Percentiles rank a stretch among this genome's conserved stretches.
Evolutionary conservation across 345 rosid genomes (phyloP).

Genomic region (rapeseed (Brassica napus)): Da-Ae NC_063448.1:18772501-18773000

Average conservation of each 20-base stretch:
- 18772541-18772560: constrained; percentile 87
- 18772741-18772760: constrained; percentile 83
- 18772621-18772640: constrained; percentile 69
- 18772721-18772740: constrained; percentile 76
- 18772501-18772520: constrained; percentile 60
- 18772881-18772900: too few species aligned
- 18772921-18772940: too few species aligned
- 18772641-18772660: constrained; percentile 80
- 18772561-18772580: constrained; percentile 97
- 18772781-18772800: constrained; percentile 65
- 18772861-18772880: constrained; percentile 65
- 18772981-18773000: too few species aligned
- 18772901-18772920: too few species aligned
- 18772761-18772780: constrained; percentile 54
- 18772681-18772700: constrained; percentile 38
- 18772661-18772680: constrained; percentile 81
- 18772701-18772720: constrained; percentile 79
- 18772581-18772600: constrained; percentile 71
- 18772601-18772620: constrained; percentile 43
- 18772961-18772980: too few species aligned
- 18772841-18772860: constrained; percentile 88
- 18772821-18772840: constrained; percentile 61
- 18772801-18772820: constrained; percentile 92
- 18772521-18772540: constrained; percentile 67
- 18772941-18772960: too few species aligned